Evolutionary conservation across 768 basidiomycete genomes (phyloP), one percentile per base, ranked within the genome.

Genomic region (Cyathus striatus): DNA sequence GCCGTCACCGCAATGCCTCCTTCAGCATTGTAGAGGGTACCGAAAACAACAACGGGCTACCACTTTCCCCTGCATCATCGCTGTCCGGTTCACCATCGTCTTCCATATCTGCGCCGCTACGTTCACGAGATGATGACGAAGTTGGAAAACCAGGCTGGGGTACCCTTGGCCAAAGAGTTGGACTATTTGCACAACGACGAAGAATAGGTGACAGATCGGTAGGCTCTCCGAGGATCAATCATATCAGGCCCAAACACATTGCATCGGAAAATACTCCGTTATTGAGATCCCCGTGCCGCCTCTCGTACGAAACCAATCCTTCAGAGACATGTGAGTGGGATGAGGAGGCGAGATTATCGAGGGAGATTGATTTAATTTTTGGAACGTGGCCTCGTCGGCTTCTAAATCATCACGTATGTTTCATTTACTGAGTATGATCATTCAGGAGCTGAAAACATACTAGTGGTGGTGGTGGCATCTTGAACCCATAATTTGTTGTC

Each of bases 391-490:
- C 87, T 0, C 60, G 62, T 51, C 73, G 86, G 54, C 54, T 85
- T 45, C 51, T 85, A n/a, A 89, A 88, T 62, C 65, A 66, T 50
- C 79, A 79, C 61, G 87, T 89, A 60, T 50, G 82, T 70, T 10
- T 5, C 37, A 24, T 13, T 38, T 25, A 18, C 20, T 23, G 2
- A 18, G 14, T 13, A 41, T 34, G 32, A 9, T 17, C 38, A 10
- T 38, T 37, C 10, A 12, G 13, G 10, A 37, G 14, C 39, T 44
- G 16, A 37, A 46, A 42, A 33, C 33, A 18, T 26, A 20, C 16
- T 49, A 90, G 88, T 90, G 88, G 87, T 91, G 89, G 88, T 79
- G 82, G 82, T 85, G 83, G 84, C 76, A 79, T 42, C 40, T 85
- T 1, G 78, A 84, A 50, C 77, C 81, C 4, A 56, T 84, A 16